Conservation (phyloP, 768 basidiomycete species). For the Lactarius tabidus region DNA sequence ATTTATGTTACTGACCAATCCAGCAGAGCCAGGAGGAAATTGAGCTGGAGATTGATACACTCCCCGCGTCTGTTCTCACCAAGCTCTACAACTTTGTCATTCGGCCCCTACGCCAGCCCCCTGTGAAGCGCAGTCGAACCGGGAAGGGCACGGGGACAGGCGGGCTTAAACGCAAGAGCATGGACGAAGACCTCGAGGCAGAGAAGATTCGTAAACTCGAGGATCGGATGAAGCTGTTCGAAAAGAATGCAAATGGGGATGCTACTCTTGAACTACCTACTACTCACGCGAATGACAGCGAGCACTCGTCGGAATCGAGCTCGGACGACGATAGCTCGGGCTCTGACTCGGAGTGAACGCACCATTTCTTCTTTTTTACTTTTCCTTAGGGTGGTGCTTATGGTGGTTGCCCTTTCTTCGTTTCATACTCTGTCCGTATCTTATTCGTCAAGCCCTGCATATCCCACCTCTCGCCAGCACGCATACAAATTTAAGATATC, state of each 20-base stretch:
- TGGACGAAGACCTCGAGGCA: slow-evolving; percentile 95
- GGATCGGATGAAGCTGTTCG: slow-evolving; percentile 81
- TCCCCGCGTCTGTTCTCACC: slow-evolving; percentile 82
- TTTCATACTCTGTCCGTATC: slow-evolving; percentile 21
- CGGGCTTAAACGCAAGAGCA: slow-evolving; percentile 88
- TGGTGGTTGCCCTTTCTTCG: slow-evolving; percentile 10
- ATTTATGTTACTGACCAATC: slow-evolving; percentile 23
- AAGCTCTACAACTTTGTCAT: slow-evolving; percentile 96
- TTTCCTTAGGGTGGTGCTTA: slow-evolving; percentile 10
- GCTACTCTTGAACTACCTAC: slow-evolving; percentile 36
- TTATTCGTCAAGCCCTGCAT: slow-evolving; percentile 28
- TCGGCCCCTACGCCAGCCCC: slow-evolving; percentile 59
- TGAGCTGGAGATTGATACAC: slow-evolving; percentile 92
- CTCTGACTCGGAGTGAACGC: slow-evolving; percentile 74
- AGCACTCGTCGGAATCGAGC: slow-evolving; percentile 77
- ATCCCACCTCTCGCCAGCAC: slow-evolving; percentile 25
- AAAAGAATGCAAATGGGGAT: slow-evolving; percentile 42
- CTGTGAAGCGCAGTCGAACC: slow-evolving; percentile 56
- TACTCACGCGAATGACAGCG: slow-evolving; percentile 51
- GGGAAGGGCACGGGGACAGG: slow-evolving; percentile 86
- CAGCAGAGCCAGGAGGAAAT: slow-evolving; percentile 92
- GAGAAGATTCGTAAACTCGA: slow-evolving; percentile 93
- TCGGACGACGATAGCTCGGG: slow-evolving; percentile 77
- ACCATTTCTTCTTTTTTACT: neutral
- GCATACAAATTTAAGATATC: slow-evolving; percentile 34